These are phyloP conservation scores for Shiraia sp. DNA, from an alignment of 2,329 filamentous ascomycete species.

Conservation along the genomic window DNA sequence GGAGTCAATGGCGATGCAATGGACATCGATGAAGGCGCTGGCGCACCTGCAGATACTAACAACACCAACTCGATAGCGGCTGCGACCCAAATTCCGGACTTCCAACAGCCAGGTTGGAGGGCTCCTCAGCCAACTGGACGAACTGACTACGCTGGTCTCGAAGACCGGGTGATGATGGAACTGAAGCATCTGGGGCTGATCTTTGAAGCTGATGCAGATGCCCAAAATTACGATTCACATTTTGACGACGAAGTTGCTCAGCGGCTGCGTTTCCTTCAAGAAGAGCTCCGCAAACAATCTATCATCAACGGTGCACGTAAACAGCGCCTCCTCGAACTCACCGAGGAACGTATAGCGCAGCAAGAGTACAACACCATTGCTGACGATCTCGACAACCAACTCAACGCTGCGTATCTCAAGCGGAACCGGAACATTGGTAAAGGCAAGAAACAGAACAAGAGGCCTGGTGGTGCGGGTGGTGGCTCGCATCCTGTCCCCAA, in stretches of 20 bases:
- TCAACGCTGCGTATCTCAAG: conserved; percentile 94
- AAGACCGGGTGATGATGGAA: conserved; percentile 89
- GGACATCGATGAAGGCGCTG: conserved; percentile 52
- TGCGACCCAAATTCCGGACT: conserved; percentile 79
- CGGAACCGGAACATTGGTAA: conserved; percentile 93
- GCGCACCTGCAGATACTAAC: conserved; percentile 36
- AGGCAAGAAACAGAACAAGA: conserved; percentile 82
- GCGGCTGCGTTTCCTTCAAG: conserved; percentile 82
- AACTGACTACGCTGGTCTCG: conserved; percentile 82
- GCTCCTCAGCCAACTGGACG: conserved; percentile 70
- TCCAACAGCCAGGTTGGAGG: conserved; percentile 76
- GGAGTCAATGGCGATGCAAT: conserved; percentile 53
- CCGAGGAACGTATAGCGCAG: conserved; percentile 90
- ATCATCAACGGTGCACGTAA: conserved; percentile 91
- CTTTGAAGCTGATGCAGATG: conserved; percentile 67
- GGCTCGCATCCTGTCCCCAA: conserved; percentile 61
- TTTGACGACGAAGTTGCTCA: conserved; percentile 94
- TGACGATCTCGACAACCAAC: conserved; percentile 92
- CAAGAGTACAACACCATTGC: conserved; percentile 97
- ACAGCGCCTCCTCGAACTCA: conserved; percentile 79
- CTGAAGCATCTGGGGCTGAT: conserved; percentile 89
- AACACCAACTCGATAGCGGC: conserved; percentile 57
- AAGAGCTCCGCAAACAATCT: conserved; percentile 78
- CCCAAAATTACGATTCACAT: conserved; percentile 83
- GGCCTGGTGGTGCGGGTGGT: conserved; percentile 74